phyloP scores from a whole-genome alignment of 1,284 basidiomycete genomes.

The Apiotrichum sp. region DNA sequence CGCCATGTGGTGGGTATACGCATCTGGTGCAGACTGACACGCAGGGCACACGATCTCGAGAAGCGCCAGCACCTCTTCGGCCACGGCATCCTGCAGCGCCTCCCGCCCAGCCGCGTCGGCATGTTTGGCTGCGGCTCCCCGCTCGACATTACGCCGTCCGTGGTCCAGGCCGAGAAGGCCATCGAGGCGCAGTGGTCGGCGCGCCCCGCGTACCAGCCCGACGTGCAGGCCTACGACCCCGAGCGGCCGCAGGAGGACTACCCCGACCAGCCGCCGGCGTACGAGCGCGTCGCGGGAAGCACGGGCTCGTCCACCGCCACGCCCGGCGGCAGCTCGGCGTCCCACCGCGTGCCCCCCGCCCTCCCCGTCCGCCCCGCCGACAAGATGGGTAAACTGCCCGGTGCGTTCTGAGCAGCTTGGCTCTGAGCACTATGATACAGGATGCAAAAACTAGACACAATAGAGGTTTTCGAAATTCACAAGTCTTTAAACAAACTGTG shows the following conservation, averaged over 20 bases:
- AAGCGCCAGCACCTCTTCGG: constrained; percentile 66
- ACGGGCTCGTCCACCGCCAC: not conserved
- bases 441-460: too few species aligned
- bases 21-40: not conserved
- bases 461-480: too few species aligned
- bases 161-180: constrained; percentile 27
- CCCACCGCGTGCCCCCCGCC: not conserved
- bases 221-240: not conserved
- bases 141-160: constrained; percentile 30
- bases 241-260: not conserved
- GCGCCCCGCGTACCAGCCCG: constrained; percentile 5
- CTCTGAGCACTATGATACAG: too few species aligned
- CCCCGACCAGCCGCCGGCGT: constrained; percentile 2
- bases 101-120: constrained; percentile 34
- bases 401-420: not conserved
- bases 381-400: not conserved
- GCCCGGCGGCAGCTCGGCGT: not conserved
- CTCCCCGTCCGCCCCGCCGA: not conserved
- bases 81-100: constrained; percentile 38
- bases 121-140: constrained; percentile 38
- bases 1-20: constrained; percentile 64
- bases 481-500: not conserved
- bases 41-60: constrained; percentile 56
- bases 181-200: constrained; percentile 15
- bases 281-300: not conserved